Evolutionary conservation across 805 yeast species (phyloP), one percentile per base, ranked within the genome.

Genomic region (Metschnikowia noctiluminum): DNA sequence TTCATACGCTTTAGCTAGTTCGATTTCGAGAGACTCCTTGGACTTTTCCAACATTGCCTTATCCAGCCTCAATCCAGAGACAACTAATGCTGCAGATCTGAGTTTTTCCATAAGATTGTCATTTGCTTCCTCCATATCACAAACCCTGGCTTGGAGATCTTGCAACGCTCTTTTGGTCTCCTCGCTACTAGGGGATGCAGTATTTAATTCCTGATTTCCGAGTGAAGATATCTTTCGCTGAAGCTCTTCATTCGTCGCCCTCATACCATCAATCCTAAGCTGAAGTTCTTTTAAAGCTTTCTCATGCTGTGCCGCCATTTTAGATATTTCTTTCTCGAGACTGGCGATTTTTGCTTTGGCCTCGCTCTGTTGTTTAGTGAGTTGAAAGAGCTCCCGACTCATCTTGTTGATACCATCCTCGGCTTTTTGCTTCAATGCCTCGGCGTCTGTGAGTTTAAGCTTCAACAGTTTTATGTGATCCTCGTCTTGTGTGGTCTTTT

Each of bases 381-480:
- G 69, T 42, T 78, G 78, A 64, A 89, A 79, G 30, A 91, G 69
- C 54, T 91, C 98, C 36, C 92, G 73, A 46, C 85, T 86, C 96
- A 91, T 87, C 57, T 89, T 90, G 62, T 90, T 90, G 44, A 91
- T 84, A 4, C 96, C 97, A 50, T 81, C 84, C 59, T 91, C 97
- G 1, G 92, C 87, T 54, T 79, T 84, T 27, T 74, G 73, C 56
- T 81, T 85, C 11, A 76, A 78, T 8, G 62, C 64, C 39, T 68
- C 73, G 7, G 69, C 47, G 1, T 60, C 50, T 4, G 60, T 61
- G 13, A 76, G 56, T 50, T 72, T 71, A 2, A 51, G 50, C 37
- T 65, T 64, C 14, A 76, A 54, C 14, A 60, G 58, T 31, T 64
- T 65, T 14, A 65, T 40, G 0, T 61, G 43, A 11, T 63, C 73